Evolutionary conservation across 345 rosid genomes (phyloP).

Genomic region (Eucalyptus sp.): DNA sequence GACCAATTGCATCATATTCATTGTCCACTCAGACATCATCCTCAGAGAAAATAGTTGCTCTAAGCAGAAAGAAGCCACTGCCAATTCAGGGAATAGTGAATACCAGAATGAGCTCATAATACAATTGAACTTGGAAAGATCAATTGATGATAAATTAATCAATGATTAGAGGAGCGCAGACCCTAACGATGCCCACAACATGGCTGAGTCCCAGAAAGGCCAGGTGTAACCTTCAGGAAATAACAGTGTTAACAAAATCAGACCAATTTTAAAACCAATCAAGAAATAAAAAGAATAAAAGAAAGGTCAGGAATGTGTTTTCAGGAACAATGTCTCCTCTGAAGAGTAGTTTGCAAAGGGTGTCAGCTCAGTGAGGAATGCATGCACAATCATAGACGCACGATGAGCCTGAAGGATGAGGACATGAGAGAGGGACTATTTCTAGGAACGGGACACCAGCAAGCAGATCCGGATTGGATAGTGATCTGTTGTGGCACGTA

Average conservation of each 20-base stretch:
- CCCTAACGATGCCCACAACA: background rate
- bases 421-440: background rate
- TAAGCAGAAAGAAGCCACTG: background rate
- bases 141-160: background rate
- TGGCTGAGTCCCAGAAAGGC: background rate
- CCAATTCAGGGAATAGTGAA: background rate
- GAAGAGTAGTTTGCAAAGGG: background rate
- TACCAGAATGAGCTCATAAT: background rate
- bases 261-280: background rate
- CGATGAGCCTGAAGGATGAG: background rate
- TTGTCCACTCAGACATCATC: background rate
- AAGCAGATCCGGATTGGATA: no score
- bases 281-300: background rate
- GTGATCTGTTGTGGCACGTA: no score
- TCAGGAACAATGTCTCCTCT: background rate
- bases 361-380: background rate
- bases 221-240: background rate
- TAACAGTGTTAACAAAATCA: background rate
- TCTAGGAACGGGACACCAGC: background rate
- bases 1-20: background rate
- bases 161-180: background rate
- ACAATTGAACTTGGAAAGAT: background rate
- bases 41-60: background rate
- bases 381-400: background rate
- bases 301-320: background rate